phyloP scores from a whole-genome alignment of 23 red algal species.

The Gracilariopsis chorda region DNA sequence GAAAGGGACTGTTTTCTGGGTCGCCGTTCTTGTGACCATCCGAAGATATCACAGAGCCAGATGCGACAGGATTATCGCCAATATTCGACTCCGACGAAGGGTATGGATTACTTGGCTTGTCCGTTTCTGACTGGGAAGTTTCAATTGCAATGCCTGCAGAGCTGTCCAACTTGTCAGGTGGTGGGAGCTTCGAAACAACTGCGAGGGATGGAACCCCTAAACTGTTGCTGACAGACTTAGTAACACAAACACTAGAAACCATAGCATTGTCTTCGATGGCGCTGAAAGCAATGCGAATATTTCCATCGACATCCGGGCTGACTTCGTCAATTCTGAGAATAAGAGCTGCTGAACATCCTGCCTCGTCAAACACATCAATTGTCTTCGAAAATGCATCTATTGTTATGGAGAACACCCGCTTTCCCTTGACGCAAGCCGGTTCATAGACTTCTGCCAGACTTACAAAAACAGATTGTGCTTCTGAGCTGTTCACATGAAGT shows the following conservation, averaged over 20 bases:
- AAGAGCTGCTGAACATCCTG: conserved; percentile 32
- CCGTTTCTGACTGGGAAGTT: not conserved
- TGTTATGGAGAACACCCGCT: conserved; percentile 17
- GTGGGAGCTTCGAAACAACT: not conserved
- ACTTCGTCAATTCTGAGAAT: conserved; percentile 53
- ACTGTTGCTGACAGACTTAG: not conserved
- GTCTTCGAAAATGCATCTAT: conserved; percentile 11
- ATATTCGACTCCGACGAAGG: not conserved
- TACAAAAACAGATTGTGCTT: conserved; percentile 25
- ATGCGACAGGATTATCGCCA: not conserved
- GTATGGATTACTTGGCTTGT: not conserved
- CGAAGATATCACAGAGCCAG: not conserved
- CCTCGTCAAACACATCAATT: conserved; percentile 36
- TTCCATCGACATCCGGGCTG: not conserved
- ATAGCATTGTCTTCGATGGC: conserved; percentile 14
- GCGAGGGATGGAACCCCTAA: not conserved
- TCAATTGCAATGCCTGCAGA: not conserved
- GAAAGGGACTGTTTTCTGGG: not conserved
- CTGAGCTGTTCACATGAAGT: not conserved
- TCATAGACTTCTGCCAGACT: conserved; percentile 42
- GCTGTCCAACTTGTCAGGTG: not conserved
- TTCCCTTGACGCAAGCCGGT: not conserved
- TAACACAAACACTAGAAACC: conserved; percentile 27
- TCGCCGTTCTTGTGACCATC: not conserved
- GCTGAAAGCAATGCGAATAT: not conserved